A percentile compares a stretch with the other conserved stretches of the same genome.
These are phyloP conservation scores for Candida broadrunensis DNA, from an alignment of 805 yeast species.

Conservation along the genomic window DNA sequence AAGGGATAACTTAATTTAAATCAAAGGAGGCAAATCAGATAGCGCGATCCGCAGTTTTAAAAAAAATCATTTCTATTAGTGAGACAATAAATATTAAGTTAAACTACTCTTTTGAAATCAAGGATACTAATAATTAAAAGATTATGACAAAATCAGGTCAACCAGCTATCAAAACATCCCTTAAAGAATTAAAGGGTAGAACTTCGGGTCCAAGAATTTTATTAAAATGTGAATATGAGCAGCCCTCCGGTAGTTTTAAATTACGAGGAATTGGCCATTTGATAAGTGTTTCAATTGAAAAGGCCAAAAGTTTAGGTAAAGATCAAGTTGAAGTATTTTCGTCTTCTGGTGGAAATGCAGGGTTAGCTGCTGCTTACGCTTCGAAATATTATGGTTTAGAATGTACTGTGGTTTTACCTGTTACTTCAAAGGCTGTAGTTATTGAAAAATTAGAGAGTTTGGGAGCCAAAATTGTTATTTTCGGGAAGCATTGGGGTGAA, in stretches of 20 bases:
- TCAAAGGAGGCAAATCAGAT: too few relatives aligned
- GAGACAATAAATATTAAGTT: too few relatives aligned
- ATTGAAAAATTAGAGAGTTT: slow-evolving; percentile 14
- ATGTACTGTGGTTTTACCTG: slow-evolving; percentile 32
- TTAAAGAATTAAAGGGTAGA: slow-evolving; percentile 26
- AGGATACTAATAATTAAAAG: too few relatives aligned
- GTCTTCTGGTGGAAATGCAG: slow-evolving; percentile 37
- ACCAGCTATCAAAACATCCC: slow-evolving; percentile 32
- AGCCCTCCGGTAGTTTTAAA: slow-evolving; percentile 59
- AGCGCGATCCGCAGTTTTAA: too few relatives aligned
- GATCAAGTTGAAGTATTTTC: slow-evolving; percentile 19
- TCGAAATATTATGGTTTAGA: slow-evolving; percentile 14
- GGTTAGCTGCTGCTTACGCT: slow-evolving; percentile 31
- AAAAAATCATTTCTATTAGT: too few relatives aligned
- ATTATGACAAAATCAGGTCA: neutral
- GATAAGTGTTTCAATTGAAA: slow-evolving; percentile 29
- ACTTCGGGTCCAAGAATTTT: slow-evolving; percentile 31
- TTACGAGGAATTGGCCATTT: slow-evolving; percentile 53
- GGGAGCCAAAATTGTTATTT: slow-evolving; percentile 20
- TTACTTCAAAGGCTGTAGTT: slow-evolving; percentile 15
- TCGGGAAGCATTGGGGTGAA: slow-evolving; percentile 31
- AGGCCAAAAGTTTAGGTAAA: slow-evolving; percentile 16
- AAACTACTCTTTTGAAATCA: too few relatives aligned
- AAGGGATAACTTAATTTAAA: too few relatives aligned
- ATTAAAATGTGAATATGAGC: slow-evolving; percentile 49